These are phyloP conservation scores for Ceriops decandra DNA, from an alignment of 345 rosid species.

Conservation along the genomic window DNA sequence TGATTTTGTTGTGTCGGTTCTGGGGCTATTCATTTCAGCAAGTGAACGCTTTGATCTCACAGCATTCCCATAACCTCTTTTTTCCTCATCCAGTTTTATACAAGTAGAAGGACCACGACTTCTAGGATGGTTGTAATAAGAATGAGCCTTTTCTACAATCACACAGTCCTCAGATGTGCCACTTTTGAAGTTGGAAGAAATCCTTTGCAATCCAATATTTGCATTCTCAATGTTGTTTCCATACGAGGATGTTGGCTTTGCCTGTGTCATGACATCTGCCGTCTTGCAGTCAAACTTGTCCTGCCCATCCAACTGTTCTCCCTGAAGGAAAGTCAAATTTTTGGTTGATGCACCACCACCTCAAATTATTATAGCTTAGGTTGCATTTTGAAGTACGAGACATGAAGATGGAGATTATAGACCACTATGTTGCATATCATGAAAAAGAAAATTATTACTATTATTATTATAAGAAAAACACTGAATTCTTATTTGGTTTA, in stretches of 20 bases:
- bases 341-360: neutral
- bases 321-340: slow-evolving; percentile 40
- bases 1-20: slow-evolving; percentile 30
- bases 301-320: slow-evolving; percentile 34
- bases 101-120: slow-evolving; percentile 21
- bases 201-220: slow-evolving; percentile 30
- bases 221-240: slow-evolving; percentile 53
- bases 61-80: slow-evolving; percentile 40
- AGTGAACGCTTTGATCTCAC: slow-evolving; percentile 60
- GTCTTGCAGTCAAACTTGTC: slow-evolving; percentile 39
- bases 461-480: neutral
- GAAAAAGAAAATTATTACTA: neutral
- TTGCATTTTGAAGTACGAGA: neutral
- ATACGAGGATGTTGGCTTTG: slow-evolving; percentile 65
- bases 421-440: neutral
- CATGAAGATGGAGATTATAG: neutral
- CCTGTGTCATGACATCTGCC: slow-evolving; percentile 48
- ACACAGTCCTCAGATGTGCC: slow-evolving; percentile 46
- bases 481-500: neutral
- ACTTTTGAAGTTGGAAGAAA: slow-evolving; percentile 37
- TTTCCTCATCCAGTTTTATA: slow-evolving; percentile 44
- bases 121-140: slow-evolving; percentile 27
- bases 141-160: slow-evolving; percentile 37
- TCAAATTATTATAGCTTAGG: neutral
- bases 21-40: slow-evolving; percentile 46